Evolutionary conservation across 208 protist species (phyloP).

Genomic region (Wallacemonas sp.): DNA sequence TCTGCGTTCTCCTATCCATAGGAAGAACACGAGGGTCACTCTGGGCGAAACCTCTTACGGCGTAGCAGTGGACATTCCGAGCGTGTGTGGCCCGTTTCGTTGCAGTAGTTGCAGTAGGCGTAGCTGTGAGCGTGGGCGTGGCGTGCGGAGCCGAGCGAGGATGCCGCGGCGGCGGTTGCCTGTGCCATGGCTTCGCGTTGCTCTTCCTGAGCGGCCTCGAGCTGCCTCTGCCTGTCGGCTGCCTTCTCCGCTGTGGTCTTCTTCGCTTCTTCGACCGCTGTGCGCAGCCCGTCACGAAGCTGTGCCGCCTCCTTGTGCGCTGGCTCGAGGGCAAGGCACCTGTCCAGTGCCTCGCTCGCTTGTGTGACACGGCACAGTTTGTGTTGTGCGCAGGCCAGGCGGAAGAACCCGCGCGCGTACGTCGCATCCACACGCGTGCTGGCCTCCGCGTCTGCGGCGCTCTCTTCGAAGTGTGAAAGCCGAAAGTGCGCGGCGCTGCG

Average conservation of each 20-base stretch:
- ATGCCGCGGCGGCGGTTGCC: not conserved
- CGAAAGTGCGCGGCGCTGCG: constrained; percentile 72
- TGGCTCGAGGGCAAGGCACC: constrained; percentile 59
- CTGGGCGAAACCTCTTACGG: constrained; percentile 54
- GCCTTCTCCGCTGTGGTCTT: constrained; percentile 55
- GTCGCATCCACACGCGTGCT: constrained; percentile 43
- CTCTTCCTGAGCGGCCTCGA: constrained; percentile 37
- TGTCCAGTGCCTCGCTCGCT: constrained; percentile 42
- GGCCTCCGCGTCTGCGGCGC: constrained; percentile 49
- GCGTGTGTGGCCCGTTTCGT: constrained; percentile 69
- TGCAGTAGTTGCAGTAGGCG: constrained; percentile 83
- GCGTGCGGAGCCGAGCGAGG: constrained; percentile 7
- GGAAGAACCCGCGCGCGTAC: constrained; percentile 77
- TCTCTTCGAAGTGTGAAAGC: constrained; percentile 37
- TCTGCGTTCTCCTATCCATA: too few species aligned
- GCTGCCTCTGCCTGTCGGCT: constrained; percentile 28
- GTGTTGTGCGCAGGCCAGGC: constrained; percentile 55
- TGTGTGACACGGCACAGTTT: constrained; percentile 41
- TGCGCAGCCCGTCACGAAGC: constrained; percentile 44
- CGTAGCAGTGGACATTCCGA: constrained; percentile 67
- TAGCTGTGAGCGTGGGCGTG: constrained; percentile 56
- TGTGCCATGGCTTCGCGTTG: constrained; percentile 26
- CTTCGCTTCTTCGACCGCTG: constrained; percentile 23
- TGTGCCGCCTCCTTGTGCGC: constrained; percentile 39
- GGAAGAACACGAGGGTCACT: not conserved